Conservation (phyloP, 345 rosid genomes). For the Populus ilicifolia region DNA sequence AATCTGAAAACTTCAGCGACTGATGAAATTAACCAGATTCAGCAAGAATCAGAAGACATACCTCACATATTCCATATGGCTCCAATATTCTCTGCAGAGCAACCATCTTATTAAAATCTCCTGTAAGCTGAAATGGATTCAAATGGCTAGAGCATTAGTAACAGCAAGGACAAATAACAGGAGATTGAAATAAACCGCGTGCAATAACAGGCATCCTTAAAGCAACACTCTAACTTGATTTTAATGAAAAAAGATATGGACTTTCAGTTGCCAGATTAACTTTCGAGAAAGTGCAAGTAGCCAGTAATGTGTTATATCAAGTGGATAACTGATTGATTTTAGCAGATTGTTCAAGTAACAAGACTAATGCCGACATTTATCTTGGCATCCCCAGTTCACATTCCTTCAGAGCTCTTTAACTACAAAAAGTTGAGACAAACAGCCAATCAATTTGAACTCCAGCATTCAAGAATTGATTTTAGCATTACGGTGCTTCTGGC, state of each 20-base stretch:
- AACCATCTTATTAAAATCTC: constrained; percentile 60
- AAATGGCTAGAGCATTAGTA: neutral
- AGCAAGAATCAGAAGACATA: constrained; percentile 12
- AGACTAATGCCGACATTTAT: neutral
- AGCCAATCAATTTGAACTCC: neutral
- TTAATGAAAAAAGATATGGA: neutral
- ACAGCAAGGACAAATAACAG: neutral
- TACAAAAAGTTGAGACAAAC: neutral
- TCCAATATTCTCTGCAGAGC: constrained; percentile 57
- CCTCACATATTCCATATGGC: constrained; percentile 73
- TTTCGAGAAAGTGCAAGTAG: neutral
- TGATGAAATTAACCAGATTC: neutral
- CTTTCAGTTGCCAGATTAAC: neutral
- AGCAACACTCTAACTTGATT: neutral
- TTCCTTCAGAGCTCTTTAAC: neutral
- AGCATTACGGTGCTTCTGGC: neutral
- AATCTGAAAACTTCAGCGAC: neutral
- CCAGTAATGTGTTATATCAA: neutral
- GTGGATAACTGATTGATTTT: neutral
- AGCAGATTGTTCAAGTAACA: neutral
- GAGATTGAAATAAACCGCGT: neutral
- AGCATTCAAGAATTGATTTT: neutral
- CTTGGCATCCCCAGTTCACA: neutral
- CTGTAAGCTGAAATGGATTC: constrained; percentile 45
- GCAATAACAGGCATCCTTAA: neutral